Evolutionary conservation across 2,329 filamentous ascomycete genomes (phyloP).

Genomic region (Sporothrix globosa): DNA sequence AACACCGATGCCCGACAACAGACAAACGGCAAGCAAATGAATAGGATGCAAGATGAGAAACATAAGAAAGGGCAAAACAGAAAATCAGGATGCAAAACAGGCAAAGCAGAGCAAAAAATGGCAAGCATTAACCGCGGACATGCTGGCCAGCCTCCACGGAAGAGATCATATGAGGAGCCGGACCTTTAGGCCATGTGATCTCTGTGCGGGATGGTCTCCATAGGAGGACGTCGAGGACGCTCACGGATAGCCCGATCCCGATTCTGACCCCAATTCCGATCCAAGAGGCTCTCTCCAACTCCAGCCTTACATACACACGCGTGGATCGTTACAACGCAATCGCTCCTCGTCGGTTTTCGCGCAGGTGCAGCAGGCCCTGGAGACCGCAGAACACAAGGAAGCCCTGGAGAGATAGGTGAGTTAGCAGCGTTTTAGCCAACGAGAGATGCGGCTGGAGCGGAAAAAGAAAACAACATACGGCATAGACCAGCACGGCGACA

Average conservation of each 20-base stretch:
- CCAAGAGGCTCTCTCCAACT: background rate
- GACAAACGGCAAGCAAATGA: background rate
- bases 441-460: background rate
- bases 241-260: background rate
- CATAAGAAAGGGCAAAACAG: background rate
- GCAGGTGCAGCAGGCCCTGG: slow-evolving; percentile 83
- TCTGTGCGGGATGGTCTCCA: background rate
- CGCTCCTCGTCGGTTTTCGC: slow-evolving; percentile 79
- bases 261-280: background rate
- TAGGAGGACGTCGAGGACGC: background rate
- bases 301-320: slow-evolving; percentile 31
- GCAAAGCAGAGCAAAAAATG: background rate
- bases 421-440: background rate
- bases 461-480: slow-evolving; percentile 62
- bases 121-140: background rate
- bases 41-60: no score
- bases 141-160: no score
- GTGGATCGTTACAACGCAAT: slow-evolving; percentile 65
- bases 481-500: slow-evolving; percentile 84
- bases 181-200: background rate
- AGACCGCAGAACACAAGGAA: slow-evolving; percentile 92
- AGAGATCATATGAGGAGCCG: background rate
- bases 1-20: slow-evolving; percentile 12
- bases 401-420: slow-evolving; percentile 55
- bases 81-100: background rate